Conservation (phyloP, 768 basidiomycete genomes). For the Galerina sulciceps region DNA sequence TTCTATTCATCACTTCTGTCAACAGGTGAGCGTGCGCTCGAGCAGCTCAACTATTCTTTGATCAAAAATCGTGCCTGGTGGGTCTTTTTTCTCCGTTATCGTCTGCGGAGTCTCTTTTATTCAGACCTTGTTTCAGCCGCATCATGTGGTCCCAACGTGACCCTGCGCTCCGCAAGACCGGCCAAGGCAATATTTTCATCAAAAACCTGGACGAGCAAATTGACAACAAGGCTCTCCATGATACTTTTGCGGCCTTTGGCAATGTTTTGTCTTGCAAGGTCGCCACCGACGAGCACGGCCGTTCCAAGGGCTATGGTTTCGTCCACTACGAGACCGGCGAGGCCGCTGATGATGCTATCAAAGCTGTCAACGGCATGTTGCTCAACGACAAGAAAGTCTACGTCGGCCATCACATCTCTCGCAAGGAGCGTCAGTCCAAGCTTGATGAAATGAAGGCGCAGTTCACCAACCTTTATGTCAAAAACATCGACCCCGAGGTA, state of each 20-base stretch:
- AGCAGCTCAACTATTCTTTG: conserved; percentile 98
- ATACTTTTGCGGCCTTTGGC: conserved; percentile 98
- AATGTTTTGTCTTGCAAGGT: conserved; percentile 99
- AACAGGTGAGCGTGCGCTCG: conserved; percentile 93
- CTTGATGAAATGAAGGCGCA: conserved; percentile 96
- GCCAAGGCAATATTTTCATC: conserved; percentile 99
- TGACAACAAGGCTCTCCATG: conserved; percentile 99
- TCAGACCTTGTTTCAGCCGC: conserved; percentile 56
- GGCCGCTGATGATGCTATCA: conserved; percentile 94
- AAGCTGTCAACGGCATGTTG: conserved; percentile 98
- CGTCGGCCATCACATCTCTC: conserved; percentile 96
- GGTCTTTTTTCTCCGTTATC: conserved; percentile 27
- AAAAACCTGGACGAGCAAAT: conserved; percentile 98
- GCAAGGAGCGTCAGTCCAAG: conserved; percentile 99
- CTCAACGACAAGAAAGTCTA: conserved; percentile 99
- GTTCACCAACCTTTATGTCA: conserved; percentile 98
- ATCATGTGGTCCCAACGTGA: conserved; percentile 99
- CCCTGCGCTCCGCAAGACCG: conserved; percentile 98
- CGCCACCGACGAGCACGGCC: conserved; percentile 93
- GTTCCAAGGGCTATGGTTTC: conserved; percentile 97
- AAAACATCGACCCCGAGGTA: conserved; percentile 90
- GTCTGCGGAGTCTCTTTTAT: conserved; percentile 11
- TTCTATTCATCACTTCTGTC: conserved; percentile 8
- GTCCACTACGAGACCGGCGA: conserved; percentile 99
- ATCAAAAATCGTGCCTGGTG: conserved; percentile 98